Base-by-base conservation (phyloP, 139 green algal species). In the Coelastrella sp. region DNA sequence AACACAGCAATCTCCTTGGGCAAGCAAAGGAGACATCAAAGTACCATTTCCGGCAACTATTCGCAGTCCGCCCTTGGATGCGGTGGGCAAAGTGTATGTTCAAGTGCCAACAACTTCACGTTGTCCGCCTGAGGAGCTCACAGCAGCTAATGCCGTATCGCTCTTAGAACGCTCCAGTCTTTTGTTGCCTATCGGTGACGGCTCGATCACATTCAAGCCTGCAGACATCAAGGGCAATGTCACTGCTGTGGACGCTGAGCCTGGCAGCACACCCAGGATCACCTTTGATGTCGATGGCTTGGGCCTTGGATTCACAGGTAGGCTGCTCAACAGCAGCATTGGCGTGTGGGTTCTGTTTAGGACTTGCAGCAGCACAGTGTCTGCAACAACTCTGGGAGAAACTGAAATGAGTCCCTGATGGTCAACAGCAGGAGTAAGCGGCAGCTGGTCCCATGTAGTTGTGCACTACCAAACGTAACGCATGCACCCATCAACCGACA, bases 161-260 rank as follows among this genome's bases (percentile, higher is more conserved):
- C 7, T 78, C 15, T 24, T 87, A 6, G 27, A 87, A 56, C 49
- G 57, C 3, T 25, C 82, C 6, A 79, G 27, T 25, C 59, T 87
- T 24, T 4, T 87, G 7, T 20, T 65, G 4, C 82, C 82, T 7
- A 27, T 87, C 9, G 65, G 61, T 19, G 74, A 80, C 9, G 25
- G 25, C 25, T 57, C 74, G 19, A 78, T 87, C 65, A 73, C 15
- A 14, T 87, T 87, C 82, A 25, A 25, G 24, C 82, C 82, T 22
- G 17, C 24, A 35, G 82, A 87, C 65, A 66, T 87, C 65, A 87
- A 49, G 25, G 11, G 82, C 82, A 87, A 87, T 58, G 63, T 84
- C 78, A 84, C 63, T 12, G 74, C 65, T 56, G 82, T 78, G 11
- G 27, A 56, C 22, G 65, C 81, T 73, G 81, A 80, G 25, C 74